A percentile compares a stretch with the other conserved stretches of the same genome.
Conservation (phyloP, 2,329 filamentous ascomycete genomes). For the Cercospora brassicicola region DNA sequence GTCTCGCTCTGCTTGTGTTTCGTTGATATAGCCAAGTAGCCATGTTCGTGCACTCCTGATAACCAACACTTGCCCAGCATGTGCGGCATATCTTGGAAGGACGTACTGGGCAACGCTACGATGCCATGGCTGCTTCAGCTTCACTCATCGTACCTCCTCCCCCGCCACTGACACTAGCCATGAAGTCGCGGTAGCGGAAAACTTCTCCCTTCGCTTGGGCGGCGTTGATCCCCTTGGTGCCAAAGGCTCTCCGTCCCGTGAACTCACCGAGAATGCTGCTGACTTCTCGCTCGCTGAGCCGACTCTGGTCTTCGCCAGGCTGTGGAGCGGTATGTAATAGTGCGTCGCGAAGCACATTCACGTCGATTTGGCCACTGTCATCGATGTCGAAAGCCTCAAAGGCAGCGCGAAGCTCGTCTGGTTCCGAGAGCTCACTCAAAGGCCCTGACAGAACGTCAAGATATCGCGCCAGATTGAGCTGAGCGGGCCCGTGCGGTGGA, state of each 20-base stretch:
- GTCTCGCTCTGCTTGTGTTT: neutral
- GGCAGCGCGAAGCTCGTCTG: conserved; percentile 78
- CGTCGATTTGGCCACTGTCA: conserved; percentile 88
- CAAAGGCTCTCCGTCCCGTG: conserved; percentile 79
- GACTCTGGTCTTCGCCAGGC: conserved; percentile 56
- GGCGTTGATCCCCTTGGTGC: conserved; percentile 53
- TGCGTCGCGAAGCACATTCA: conserved; percentile 78
- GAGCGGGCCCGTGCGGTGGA: conserved; percentile 63
- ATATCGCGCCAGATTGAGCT: conserved; percentile 81
- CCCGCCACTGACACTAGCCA: conserved; percentile 53
- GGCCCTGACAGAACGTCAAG: conserved; percentile 77
- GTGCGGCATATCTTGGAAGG: neutral
- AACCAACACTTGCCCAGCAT: neutral
- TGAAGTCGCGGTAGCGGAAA: conserved; percentile 92
- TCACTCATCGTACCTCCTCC: conserved; percentile 7
- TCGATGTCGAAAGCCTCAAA: conserved; percentile 96
- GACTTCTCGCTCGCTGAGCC: conserved; percentile 70
- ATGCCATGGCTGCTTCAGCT: conserved; percentile 19
- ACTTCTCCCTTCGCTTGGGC: conserved; percentile 70
- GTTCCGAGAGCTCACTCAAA: conserved; percentile 71
- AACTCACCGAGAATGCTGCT: conserved; percentile 87
- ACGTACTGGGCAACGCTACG: conserved; percentile 7
- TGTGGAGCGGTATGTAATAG: conserved; percentile 80
- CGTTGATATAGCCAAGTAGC: neutral
- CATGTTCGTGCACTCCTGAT: neutral